phyloP scores from a whole-genome alignment of 2,329 filamentous ascomycete genomes.

The Bipolaris oryzae region DNA sequence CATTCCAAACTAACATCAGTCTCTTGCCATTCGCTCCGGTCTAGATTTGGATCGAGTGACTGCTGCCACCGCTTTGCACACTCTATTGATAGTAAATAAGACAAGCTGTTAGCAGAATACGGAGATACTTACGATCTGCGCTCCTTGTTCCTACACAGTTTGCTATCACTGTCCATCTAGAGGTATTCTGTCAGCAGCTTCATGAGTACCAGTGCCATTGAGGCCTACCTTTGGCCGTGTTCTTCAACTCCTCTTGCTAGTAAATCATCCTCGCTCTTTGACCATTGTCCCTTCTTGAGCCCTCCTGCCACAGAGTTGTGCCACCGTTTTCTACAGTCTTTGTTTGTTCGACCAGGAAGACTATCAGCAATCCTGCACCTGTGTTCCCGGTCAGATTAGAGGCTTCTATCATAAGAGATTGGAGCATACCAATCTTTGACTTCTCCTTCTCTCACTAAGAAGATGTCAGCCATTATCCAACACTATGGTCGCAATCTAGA shows the following conservation, averaged over 20 bases:
- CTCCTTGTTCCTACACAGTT: slow-evolving; percentile 47
- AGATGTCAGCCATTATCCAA: neutral
- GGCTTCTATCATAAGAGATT: neutral
- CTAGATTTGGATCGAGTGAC: slow-evolving; percentile 51
- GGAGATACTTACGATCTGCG: slow-evolving; percentile 47
- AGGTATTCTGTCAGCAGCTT: neutral
- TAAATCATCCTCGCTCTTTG: slow-evolving; percentile 43
- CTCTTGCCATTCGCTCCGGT: slow-evolving; percentile 49
- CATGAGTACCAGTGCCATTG: neutral
- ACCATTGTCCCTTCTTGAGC: slow-evolving; percentile 53
- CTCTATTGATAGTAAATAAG: slow-evolving; percentile 37
- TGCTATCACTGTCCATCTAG: slow-evolving; percentile 54
- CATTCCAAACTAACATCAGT: slow-evolving; percentile 37
- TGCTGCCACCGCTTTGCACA: slow-evolving; percentile 57
- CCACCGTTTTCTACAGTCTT: slow-evolving; percentile 55
- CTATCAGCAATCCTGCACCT: slow-evolving; percentile 47
- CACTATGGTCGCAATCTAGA: neutral
- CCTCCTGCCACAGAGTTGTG: slow-evolving; percentile 47
- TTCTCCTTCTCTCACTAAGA: slow-evolving; percentile 26
- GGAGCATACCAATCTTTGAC: slow-evolving; percentile 38
- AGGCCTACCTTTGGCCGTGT: slow-evolving; percentile 45
- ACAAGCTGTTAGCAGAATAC: neutral
- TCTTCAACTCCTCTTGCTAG: slow-evolving; percentile 44
- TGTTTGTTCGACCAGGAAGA: slow-evolving; percentile 52
- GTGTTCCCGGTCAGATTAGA: slow-evolving; percentile 4